These are phyloP conservation scores for Zygosaccharomyces gambellarensis DNA, from an alignment of 805 yeast genomes.

Conservation along the genomic window DNA sequence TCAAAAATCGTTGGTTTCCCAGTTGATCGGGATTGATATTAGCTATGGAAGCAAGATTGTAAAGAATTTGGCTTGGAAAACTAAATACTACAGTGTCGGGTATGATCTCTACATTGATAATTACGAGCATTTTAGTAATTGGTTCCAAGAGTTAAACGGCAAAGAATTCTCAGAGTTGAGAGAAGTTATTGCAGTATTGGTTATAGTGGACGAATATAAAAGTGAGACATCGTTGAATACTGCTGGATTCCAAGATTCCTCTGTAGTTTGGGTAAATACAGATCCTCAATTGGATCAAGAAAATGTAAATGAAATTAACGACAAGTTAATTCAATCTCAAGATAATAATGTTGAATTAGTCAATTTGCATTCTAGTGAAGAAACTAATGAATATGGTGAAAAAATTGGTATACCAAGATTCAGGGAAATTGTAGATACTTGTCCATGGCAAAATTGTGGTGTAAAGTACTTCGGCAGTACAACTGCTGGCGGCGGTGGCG, in stretches of 20 bases:
- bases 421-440: slow-evolving; percentile 44
- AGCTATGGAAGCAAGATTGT: slow-evolving; percentile 12
- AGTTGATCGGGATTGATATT: slow-evolving; percentile 5
- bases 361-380: slow-evolving; percentile 23
- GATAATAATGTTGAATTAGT: slow-evolving; percentile 40
- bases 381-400: slow-evolving; percentile 41
- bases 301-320: slow-evolving; percentile 37
- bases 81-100: slow-evolving; percentile 31
- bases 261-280: slow-evolving; percentile 21
- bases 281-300: slow-evolving; percentile 15
- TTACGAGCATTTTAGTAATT: slow-evolving; percentile 23
- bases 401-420: slow-evolving; percentile 41
- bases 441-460: slow-evolving; percentile 40
- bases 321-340: slow-evolving; percentile 11
- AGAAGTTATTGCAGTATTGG: slow-evolving; percentile 42
- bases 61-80: slow-evolving; percentile 24
- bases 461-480: neutral
- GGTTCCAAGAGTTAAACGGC: slow-evolving; percentile 39
- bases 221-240: neutral
- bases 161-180: slow-evolving; percentile 40
- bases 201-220: slow-evolving; percentile 33
- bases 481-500: neutral
- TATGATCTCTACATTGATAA: slow-evolving; percentile 33
- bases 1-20: slow-evolving; percentile 2
- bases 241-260: slow-evolving; percentile 31